These are phyloP conservation scores for Penicillium sp. DNA, from an alignment of 2,329 filamentous ascomycete species.

Conservation along the genomic window DNA sequence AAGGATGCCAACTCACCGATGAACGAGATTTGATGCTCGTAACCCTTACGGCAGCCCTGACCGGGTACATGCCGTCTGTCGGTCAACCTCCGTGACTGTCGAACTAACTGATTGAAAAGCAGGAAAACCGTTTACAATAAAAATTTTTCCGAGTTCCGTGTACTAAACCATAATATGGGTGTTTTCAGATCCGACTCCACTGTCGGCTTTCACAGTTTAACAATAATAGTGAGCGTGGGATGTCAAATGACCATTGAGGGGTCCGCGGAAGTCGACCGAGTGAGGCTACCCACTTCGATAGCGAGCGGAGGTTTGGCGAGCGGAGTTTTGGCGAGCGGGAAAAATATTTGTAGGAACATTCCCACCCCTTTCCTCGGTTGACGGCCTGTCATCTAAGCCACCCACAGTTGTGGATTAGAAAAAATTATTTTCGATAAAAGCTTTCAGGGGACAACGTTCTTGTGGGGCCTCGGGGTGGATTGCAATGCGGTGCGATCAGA, in stretches of 20 bases:
- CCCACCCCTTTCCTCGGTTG: background rate
- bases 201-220: background rate
- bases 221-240: background rate
- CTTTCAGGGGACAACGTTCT: background rate
- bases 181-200: conserved; percentile 15
- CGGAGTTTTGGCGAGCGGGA: conserved; percentile 3
- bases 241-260: background rate
- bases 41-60: conserved; percentile 9
- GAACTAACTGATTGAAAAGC: conserved; percentile 4
- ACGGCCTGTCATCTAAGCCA: background rate
- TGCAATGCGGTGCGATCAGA: conserved; percentile 9
- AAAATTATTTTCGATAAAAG: too few species aligned
- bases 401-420: background rate
- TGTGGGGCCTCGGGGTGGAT: conserved; percentile 13
- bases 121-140: conserved; percentile 9
- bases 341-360: conserved; percentile 1
- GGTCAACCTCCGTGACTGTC: conserved; percentile 17
- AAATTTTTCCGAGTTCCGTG: conserved; percentile 11
- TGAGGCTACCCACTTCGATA: conserved; percentile 1
- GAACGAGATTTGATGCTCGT: conserved; percentile 10
- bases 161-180: conserved; percentile 8
- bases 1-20: conserved; percentile 15
- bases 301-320: background rate
- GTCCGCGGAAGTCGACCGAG: conserved; percentile 19
- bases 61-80: conserved; percentile 16